Conservation (phyloP, 352 stramenopile genomes). For the Phytopythium chamaehyphon region DNA sequence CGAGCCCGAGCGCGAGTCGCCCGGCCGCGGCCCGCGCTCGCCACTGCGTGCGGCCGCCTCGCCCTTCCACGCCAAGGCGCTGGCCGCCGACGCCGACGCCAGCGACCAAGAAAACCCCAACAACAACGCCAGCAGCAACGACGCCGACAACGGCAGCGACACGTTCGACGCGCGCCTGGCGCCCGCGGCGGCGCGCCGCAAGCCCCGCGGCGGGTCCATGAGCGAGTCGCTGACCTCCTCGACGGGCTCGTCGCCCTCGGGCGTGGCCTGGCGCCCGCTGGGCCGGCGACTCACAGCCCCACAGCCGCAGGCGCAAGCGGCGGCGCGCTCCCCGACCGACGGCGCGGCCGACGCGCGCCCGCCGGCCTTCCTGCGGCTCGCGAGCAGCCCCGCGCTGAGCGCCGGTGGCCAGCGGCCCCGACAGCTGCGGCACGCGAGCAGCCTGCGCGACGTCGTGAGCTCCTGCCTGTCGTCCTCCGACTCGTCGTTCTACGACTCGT, state of each 20-base stretch:
- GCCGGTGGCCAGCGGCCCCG: conserved; percentile 1
- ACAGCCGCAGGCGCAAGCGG: not conserved
- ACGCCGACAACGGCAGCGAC: not conserved
- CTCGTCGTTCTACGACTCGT: conserved; percentile 54
- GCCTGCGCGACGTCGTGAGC: conserved; percentile 41
- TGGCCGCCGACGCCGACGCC: not conserved
- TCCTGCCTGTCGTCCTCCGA: conserved; percentile 46
- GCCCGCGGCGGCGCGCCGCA: conserved; percentile 4
- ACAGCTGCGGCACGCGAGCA: conserved; percentile 25
- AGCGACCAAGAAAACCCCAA: too few relatives aligned
- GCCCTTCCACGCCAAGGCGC: conserved; percentile 4
- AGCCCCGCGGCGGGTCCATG: conserved; percentile 42
- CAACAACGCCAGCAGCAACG: too few relatives aligned
- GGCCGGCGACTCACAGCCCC: conserved; percentile 36
- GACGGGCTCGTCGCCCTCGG: conserved; percentile 25
- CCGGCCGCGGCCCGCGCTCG: conserved; percentile 6
- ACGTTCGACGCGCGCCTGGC: not conserved
- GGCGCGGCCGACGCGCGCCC: conserved; percentile 2
- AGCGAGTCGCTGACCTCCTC: conserved; percentile 31
- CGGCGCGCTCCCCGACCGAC: conserved; percentile 7
- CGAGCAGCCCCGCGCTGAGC: conserved; percentile 19
- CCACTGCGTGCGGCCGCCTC: conserved; percentile 6
- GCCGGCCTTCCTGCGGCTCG: conserved; percentile 21
- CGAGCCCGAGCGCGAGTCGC: conserved; percentile 14
- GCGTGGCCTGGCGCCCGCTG: conserved; percentile 42